A percentile compares a stretch with the other conserved stretches of the same genome.
phyloP scores from a whole-genome alignment of 805 yeast species.

The Saccharomycopsis sp. region DNA sequence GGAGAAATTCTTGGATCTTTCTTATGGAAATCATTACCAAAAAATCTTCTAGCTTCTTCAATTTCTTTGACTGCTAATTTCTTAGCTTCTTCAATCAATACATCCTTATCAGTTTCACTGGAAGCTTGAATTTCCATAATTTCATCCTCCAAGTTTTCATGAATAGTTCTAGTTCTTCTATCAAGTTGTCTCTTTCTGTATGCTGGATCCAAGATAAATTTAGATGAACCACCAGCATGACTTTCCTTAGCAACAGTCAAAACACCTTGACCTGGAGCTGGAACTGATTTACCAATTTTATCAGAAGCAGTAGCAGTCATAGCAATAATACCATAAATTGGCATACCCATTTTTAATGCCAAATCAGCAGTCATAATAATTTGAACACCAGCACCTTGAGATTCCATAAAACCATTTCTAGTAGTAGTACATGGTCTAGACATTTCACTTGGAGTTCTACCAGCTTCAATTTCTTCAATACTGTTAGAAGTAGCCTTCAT shows the following conservation, averaged over 20 bases:
- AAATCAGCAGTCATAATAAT: constrained; percentile 91
- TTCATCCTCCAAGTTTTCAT: constrained; percentile 63
- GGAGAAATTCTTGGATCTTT: constrained; percentile 94
- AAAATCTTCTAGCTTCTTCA: constrained; percentile 81
- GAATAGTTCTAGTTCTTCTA: constrained; percentile 75
- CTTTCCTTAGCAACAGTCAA: constrained; percentile 96
- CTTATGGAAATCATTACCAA: constrained; percentile 93
- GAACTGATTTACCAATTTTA: constrained; percentile 97
- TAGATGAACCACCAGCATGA: constrained; percentile 40
- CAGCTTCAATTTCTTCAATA: constrained; percentile 79
- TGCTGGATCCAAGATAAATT: constrained; percentile 74
- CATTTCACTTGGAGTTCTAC: constrained; percentile 98
- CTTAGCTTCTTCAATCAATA: constrained; percentile 72
- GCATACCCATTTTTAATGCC: constrained; percentile 98
- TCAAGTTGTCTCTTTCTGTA: constrained; percentile 91
- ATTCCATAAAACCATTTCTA: constrained; percentile 98
- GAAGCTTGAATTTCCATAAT: constrained; percentile 46
- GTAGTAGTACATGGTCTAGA: constrained; percentile 96
- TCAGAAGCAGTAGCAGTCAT: constrained; percentile 96
- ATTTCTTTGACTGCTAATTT: constrained; percentile 82
- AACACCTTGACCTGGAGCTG: constrained; percentile 99
- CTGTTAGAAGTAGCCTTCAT: constrained; percentile 98
- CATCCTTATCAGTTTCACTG: constrained; percentile 40
- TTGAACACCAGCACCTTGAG: constrained; percentile 99
- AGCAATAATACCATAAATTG: constrained; percentile 92